Evolutionary conservation across 148 eudicot species (phyloP).

Genomic region (Vaccinium vitisidaea): DNA sequence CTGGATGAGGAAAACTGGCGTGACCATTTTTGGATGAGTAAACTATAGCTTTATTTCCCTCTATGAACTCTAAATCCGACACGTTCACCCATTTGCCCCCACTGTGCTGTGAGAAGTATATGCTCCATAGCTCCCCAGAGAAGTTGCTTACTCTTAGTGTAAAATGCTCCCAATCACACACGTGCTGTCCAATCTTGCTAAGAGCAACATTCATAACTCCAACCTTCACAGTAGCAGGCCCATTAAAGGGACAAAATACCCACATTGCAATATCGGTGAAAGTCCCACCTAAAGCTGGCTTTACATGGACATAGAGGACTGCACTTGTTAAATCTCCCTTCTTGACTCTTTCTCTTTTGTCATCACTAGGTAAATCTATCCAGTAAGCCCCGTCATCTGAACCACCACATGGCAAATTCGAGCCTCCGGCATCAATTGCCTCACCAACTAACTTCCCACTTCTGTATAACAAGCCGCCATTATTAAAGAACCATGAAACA

Average conservation of each 20-base stretch:
- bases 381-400: conserved; percentile 67
- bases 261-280: conserved; percentile 87
- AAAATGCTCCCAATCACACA: conserved; percentile 93
- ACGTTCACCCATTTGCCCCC: conserved; percentile 77
- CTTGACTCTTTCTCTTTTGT: conserved; percentile 46
- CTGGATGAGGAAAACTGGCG: conserved; percentile 75
- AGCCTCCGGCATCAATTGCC: conserved; percentile 60
- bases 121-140: conserved; percentile 61
- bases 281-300: conserved; percentile 85
- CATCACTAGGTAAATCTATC: conserved; percentile 72
- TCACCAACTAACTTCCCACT: conserved; percentile 39
- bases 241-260: conserved; percentile 89
- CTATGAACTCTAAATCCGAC: conserved; percentile 64
- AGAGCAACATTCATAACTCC: conserved; percentile 49
- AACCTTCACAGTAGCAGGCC: conserved; percentile 72
- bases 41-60: conserved; percentile 62
- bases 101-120: conserved; percentile 89
- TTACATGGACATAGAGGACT: conserved; percentile 73
- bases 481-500: conserved; percentile 74
- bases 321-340: conserved; percentile 65
- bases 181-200: conserved; percentile 67
- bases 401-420: conserved; percentile 75
- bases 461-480: conserved; percentile 60
- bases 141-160: conserved; percentile 88
- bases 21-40: conserved; percentile 80